Base-by-base conservation (phyloP, 768 basidiomycete species). In the Rhodotorula graminis region DNA sequence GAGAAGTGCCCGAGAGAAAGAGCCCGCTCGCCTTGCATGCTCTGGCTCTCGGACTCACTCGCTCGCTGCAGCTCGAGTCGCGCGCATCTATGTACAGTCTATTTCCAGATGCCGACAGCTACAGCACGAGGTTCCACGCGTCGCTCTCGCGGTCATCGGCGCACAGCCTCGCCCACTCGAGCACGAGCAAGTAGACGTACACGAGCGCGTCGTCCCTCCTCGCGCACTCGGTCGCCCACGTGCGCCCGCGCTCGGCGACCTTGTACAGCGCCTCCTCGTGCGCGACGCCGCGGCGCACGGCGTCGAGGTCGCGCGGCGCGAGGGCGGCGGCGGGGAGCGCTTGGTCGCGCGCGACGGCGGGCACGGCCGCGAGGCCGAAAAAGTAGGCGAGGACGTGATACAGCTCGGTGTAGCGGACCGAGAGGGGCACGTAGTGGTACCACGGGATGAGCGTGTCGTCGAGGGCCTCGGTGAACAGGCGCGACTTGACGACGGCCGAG, bases 391-490 rank as follows among this genome's bases (percentile, higher is more conserved):
- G 42, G 44, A 70, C 58, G 42, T 50, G 25, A 44, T 65, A 65
- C 50, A 65, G 15, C 59, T 70, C 69, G 25, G 11, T 29, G 25
- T 56, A 27, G 9, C 69, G 40, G 0, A 65, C 19, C 49, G 50
- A 55, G 33, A 70, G 33, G 16, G 69, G 69, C 5, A 70, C 27
- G 60, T 70, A 70, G 55, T 70, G 69, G 31, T 46, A 70, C 64
- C 64, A 70, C 16, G 69, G 69, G 16, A 70, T 23, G 27, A 70
- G 53, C 3, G 49, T 31, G 33, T 61, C 58, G 55, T 70, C 69
- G 29, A 64, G 25, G 46, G 62, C 68, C 40, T 64, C 29, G 16
- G 33, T 25, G 57, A 55, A 69, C 3, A 64, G 62, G 1, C 49
- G 62, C 25, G 47, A 14, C 47, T 60, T 61, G 59, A 70, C 25